A percentile compares a stretch with the other conserved stretches of the same genome.
phyloP scores from a whole-genome alignment of 192 early-diverging fungal species.

The Pecoramyces ruminantium region DNA sequence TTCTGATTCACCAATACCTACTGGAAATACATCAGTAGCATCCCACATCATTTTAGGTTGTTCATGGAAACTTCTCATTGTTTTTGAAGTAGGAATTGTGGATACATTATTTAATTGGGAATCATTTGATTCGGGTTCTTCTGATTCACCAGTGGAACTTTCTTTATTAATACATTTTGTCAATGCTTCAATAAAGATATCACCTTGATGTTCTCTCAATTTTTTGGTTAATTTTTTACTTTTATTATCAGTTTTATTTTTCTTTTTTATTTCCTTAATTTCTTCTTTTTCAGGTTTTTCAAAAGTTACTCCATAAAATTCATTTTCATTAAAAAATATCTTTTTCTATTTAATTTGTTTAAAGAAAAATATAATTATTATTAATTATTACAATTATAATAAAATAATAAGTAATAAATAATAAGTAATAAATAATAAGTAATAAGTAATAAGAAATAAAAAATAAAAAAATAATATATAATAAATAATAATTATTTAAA shows the following conservation, averaged over 20 bases:
- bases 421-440: too few species aligned
- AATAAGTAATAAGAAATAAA: too few species aligned
- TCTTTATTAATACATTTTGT: neutral
- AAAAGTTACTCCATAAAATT: neutral
- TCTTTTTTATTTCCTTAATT: neutral
- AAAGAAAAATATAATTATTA: too few species aligned
- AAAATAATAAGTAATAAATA: too few species aligned
- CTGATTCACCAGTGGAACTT: neutral
- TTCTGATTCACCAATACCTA: neutral
- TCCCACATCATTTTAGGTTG: neutral
- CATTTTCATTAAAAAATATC: neutral
- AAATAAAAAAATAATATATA: too few species aligned
- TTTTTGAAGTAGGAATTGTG: neutral
- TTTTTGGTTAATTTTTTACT: too few species aligned
- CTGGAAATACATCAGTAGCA: neutral
- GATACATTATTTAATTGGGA: too few species aligned
- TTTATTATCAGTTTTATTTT: neutral
- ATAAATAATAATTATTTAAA: too few species aligned
- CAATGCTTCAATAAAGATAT: neutral
- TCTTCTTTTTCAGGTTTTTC: neutral
- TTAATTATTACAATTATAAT: too few species aligned
- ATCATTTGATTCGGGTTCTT: neutral
- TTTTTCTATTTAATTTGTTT: neutral
- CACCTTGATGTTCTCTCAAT: neutral
- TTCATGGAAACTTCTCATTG: neutral